These are phyloP conservation scores for Sporodiniella umbellata DNA, from an alignment of 371 early-diverging fungal genomes.

Conservation along the genomic window DNA sequence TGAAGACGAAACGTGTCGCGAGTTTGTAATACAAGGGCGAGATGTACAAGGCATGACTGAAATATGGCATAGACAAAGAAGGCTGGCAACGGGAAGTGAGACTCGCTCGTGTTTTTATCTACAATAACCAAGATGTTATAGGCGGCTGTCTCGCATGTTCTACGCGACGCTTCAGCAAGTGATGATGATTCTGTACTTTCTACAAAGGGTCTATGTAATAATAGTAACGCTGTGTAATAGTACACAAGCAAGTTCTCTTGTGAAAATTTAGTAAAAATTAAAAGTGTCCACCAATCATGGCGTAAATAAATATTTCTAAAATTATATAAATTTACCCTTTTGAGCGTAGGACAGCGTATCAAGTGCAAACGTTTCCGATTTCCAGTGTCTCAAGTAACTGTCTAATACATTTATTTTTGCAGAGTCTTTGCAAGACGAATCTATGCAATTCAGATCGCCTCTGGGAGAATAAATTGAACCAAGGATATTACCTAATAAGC, in stretches of 20 bases:
- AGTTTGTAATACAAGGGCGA: conserved; percentile 10
- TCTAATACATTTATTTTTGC: conserved; percentile 44
- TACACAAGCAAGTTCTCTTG: conserved; percentile 44
- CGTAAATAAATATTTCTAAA: conserved; percentile 4
- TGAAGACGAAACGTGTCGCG: not conserved
- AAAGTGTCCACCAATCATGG: not conserved
- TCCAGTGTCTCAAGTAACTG: conserved; percentile 41
- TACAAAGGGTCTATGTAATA: conserved; percentile 57
- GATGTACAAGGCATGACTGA: conserved; percentile 34
- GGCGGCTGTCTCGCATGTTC: conserved; percentile 32
- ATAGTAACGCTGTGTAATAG: conserved; percentile 49
- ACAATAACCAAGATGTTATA: conserved; percentile 22
- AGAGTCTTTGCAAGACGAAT: conserved; percentile 41
- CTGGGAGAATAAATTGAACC: conserved; percentile 46
- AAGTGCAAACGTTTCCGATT: conserved; percentile 18
- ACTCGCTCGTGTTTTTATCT: conserved; percentile 23
- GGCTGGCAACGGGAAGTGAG: conserved; percentile 32
- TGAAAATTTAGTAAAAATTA: conserved; percentile 2
- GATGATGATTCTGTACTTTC: conserved; percentile 15
- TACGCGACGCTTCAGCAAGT: conserved; percentile 34
- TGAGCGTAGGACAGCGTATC: conserved; percentile 24
- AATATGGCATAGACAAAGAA: conserved; percentile 50
- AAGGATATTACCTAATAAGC: conserved; percentile 42
- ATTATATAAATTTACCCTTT: conserved; percentile 30
- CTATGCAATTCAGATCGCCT: conserved; percentile 33